Evolutionary conservation across 2,329 filamentous ascomycete species (phyloP), one percentile per base, ranked within the genome.

Genomic region (Fusarium vanettenii): DNA sequence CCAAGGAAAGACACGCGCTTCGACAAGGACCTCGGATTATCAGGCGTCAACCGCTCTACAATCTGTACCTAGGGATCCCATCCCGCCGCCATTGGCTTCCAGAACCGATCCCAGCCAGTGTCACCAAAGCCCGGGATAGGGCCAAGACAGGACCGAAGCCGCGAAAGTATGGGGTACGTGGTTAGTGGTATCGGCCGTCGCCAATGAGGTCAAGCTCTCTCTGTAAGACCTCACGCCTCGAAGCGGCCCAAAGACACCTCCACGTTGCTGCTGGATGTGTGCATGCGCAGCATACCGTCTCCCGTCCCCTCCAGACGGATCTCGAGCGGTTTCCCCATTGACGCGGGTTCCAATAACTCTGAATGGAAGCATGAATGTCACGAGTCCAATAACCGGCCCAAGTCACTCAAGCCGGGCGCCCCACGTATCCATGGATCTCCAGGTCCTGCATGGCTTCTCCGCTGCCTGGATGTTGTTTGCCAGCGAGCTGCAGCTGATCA

Each of bases 111-210:
- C 33, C 59, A 56, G 22, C 57, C 69, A 61, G 57, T 61, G 48
- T 43, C 33, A 52, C 25, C 67, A 35, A 60, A 67, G 20, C 29
- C 41, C 48, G 45, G 59, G 52, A 69, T 20, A 59, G 48, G 67
- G 68, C 66, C 72, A 78, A 74, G 70, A 66, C 70, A 66, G 66
- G 69, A 48, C 72, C 67, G 35, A 59, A 41, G 67, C 57, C 55
- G 60, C 65, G 64, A 72, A 72, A 73, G 59, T 74, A 76, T 71
- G 66, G 69, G 76, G 68, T 76, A 66, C 68, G 64, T 69, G 43
- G 31, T 69, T 71, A 72, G 74, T 71, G 43, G 71, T 60, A 55
- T 33, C 60, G 35, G 57, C 41, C 52, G 52, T 65, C 61, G 20
- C 68, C 55, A 66, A 66, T 62, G 45, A 25, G 48, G 48, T 57